Evolutionary conservation across 1,139 yeast genomes (phyloP), one percentile per base, ranked within the genome.

Genomic region (Saccharomycopsis crataegensis): DNA sequence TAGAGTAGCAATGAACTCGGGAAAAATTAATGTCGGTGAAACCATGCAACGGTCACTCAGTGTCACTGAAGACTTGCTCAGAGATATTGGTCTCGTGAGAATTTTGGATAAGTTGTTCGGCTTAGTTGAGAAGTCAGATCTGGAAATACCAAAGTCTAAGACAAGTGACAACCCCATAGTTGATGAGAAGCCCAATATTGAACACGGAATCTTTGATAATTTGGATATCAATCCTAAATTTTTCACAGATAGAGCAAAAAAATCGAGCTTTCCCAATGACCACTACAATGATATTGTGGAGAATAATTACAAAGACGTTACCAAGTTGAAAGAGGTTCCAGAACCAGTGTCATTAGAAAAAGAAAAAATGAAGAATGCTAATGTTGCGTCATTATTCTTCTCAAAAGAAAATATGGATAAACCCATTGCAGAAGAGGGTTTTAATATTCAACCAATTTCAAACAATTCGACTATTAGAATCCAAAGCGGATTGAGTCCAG

Each of bases 1-100:
- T 41, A 61, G 74, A 47, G 65, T 64, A 17, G 62, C 70, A 51
- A 66, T 71, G 60, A 53, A 65, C 50, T 62, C 63, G 37, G 67
- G 69, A 42, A 59, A 62, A 34, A 58, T 61, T 56, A 64, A 54
- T 58, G 65, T 65, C 49, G 75, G 71, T 54, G 68, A 72, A 8
- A 71, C 75, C 1, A 71, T 70, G 65, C 64, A 65, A 51, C 61
- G 74, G 58, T 67, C 70, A 47, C 64, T 70, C 50, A 75, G 68
- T 55, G 67, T 71, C 16, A 65, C 70, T 44, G 73, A 71, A 54
- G 70, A 72, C 5, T 61, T 72, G 31, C 61, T 68, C 45, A 66
- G 66, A 46, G 76, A 72, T 61, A 56, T 71, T 34, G 72, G 72
- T 33, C 64, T 70, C 16, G 67, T 70, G 45, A 65, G 64, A 17